Evolutionary conservation across 768 basidiomycete species (phyloP).

Genomic region (Mycena indigotica): DNA sequence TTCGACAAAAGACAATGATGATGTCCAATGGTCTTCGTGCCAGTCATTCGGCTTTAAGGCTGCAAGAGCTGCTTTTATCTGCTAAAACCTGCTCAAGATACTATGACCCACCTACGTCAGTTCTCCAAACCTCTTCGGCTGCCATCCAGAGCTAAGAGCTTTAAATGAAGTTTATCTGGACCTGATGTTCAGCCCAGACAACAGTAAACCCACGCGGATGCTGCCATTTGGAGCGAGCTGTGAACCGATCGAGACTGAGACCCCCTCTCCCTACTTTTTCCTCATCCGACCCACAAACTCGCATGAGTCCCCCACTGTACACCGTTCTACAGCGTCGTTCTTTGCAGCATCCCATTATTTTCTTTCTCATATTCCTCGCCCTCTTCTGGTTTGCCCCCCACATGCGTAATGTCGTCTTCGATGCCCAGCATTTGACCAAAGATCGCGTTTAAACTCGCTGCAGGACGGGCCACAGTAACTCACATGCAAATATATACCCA

Average conservation of each 20-base stretch:
- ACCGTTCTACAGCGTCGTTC: constrained; percentile 19
- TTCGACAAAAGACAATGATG: no score
- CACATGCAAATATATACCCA: no score
- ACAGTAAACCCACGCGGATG: background rate
- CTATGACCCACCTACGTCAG: no score
- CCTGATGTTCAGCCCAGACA: background rate
- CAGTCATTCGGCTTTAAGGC: no score
- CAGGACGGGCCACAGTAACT: background rate
- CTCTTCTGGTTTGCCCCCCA: constrained; percentile 11
- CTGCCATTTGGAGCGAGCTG: background rate
- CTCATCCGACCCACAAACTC: no score
- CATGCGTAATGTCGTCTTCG: constrained; percentile 18
- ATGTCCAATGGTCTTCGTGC: no score
- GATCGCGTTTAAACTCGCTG: constrained; percentile 20
- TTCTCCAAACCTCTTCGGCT: no score
- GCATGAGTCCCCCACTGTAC: constrained; percentile 11
- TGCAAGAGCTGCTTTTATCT: no score
- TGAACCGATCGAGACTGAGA: background rate
- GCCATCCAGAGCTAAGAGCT: no score
- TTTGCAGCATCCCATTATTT: constrained; percentile 16
- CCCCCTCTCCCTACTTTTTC: background rate
- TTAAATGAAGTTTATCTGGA: background rate
- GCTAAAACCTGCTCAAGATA: no score
- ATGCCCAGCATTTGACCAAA: constrained; percentile 18
- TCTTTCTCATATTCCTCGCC: constrained; percentile 7